A percentile compares a stretch with the other conserved stretches of the same genome.
These are phyloP conservation scores for Penicillium oxalicum DNA, from an alignment of 2,329 filamentous ascomycete species.

Conservation along the genomic window DNA sequence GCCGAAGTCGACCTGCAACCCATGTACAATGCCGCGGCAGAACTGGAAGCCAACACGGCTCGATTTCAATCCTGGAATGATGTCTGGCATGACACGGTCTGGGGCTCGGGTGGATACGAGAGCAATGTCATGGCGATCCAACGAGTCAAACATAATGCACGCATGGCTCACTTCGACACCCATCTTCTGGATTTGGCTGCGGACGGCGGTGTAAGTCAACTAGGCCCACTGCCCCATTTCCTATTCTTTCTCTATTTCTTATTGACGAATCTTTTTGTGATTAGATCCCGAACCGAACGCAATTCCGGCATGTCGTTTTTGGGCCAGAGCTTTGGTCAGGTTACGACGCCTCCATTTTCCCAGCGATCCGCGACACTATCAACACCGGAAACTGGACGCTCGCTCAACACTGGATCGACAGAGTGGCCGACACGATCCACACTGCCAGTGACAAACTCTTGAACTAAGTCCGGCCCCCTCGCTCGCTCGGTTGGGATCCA, in stretches of 20 bases:
- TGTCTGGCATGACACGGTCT: constrained; percentile 67
- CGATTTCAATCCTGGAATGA: constrained; percentile 71
- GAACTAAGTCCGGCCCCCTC: constrained; percentile 16
- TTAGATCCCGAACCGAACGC: constrained; percentile 75
- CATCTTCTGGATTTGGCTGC: constrained; percentile 69
- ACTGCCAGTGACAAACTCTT: constrained; percentile 52
- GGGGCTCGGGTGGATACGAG: constrained; percentile 70
- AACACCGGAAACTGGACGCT: constrained; percentile 63
- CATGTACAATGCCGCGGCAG: constrained; percentile 57
- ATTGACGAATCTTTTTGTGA: not conserved
- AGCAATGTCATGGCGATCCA: constrained; percentile 59
- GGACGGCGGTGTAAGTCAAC: constrained; percentile 64
- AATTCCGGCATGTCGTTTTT: constrained; percentile 91
- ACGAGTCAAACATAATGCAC: constrained; percentile 70
- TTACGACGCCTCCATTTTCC: constrained; percentile 65
- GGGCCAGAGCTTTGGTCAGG: constrained; percentile 74
- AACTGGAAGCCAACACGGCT: constrained; percentile 55
- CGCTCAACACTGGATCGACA: constrained; percentile 63
- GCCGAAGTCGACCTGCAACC: constrained; percentile 50
- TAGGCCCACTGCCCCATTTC: not conserved
- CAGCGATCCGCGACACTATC: constrained; percentile 76
- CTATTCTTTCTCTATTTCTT: not conserved
- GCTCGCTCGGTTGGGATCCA: too few species aligned
- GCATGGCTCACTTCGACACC: constrained; percentile 75
- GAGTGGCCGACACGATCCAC: constrained; percentile 62